Evolutionary conservation across 495 filamentous ascomycete species (phyloP).

Genomic region (Penicillium ucsense): DNA sequence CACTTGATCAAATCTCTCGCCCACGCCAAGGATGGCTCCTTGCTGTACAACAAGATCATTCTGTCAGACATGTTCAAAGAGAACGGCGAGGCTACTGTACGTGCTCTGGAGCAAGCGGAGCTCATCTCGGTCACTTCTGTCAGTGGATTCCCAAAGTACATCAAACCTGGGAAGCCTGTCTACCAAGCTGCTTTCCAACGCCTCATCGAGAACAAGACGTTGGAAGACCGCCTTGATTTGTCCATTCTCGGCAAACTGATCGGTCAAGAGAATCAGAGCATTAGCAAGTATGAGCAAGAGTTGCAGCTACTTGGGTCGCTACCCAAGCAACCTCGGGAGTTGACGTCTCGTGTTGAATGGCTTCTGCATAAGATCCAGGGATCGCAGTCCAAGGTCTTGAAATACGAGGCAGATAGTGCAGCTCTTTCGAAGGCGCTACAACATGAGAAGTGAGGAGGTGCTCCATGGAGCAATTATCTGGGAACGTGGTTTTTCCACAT

Average conservation of each 20-base stretch:
- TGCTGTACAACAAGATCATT: conserved; percentile 78
- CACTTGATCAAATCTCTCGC: conserved; percentile 69
- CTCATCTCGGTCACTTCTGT: conserved; percentile 67
- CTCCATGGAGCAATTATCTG: not conserved
- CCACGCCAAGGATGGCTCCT: conserved; percentile 32
- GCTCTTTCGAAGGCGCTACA: conserved; percentile 52
- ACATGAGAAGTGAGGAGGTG: conserved; percentile 13
- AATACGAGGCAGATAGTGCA: conserved; percentile 63
- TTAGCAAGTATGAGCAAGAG: conserved; percentile 75
- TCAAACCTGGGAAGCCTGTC: conserved; percentile 79
- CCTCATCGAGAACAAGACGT: conserved; percentile 59
- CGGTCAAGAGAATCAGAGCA: conserved; percentile 60
- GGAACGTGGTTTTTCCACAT: not conserved
- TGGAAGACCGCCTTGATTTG: conserved; percentile 68
- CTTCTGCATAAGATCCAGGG: conserved; percentile 59
- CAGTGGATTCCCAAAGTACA: conserved; percentile 64
- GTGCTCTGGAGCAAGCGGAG: conserved; percentile 76
- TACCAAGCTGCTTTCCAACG: conserved; percentile 72
- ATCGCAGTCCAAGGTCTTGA: conserved; percentile 67
- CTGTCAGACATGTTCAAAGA: conserved; percentile 61
- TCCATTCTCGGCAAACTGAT: conserved; percentile 54
- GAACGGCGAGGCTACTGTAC: conserved; percentile 60
- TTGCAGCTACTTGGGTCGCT: conserved; percentile 53
- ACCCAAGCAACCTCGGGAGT: conserved; percentile 53
- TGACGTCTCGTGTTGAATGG: conserved; percentile 53